A percentile compares a stretch with the other conserved stretches of the same genome.
These are phyloP conservation scores for Nemania sp. DNA, from an alignment of 2,329 filamentous ascomycete species.

Conservation along the genomic window DNA sequence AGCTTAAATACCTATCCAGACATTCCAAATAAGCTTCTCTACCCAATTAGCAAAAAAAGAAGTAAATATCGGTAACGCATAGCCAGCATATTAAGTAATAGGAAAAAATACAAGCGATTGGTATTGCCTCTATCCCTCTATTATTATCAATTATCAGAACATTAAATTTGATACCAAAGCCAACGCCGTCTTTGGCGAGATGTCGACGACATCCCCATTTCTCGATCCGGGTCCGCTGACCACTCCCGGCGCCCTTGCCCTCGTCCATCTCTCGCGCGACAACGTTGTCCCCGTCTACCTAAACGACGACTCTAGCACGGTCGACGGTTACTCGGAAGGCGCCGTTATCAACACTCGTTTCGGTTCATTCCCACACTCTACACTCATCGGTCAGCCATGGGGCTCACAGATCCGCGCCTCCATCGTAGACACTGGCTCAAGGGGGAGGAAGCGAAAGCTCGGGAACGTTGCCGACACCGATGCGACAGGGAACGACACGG, in stretches of 20 bases:
- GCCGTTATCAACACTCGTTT: conserved; percentile 92
- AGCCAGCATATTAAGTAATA: not conserved
- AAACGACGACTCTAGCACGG: conserved; percentile 68
- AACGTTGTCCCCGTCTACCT: conserved; percentile 82
- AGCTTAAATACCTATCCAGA: not conserved
- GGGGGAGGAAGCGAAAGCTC: conserved; percentile 76
- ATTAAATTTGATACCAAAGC: not conserved
- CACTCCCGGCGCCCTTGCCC: conserved; percentile 75
- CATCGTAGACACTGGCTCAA: conserved; percentile 89
- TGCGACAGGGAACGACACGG: conserved; percentile 55
- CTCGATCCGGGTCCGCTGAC: conserved; percentile 76
- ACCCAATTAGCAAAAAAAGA: not conserved
- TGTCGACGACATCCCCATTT: conserved; percentile 76
- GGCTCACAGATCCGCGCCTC: conserved; percentile 92
- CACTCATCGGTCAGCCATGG: conserved; percentile 83
- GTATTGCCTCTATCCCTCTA: not conserved
- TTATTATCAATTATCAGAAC: not conserved
- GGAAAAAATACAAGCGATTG: not conserved
- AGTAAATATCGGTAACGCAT: not conserved
- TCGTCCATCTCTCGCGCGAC: conserved; percentile 90
- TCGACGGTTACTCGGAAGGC: conserved; percentile 80
- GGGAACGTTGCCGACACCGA: conserved; percentile 60
- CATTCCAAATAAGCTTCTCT: not conserved
- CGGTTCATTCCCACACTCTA: conserved; percentile 87
- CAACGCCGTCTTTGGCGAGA: conserved; percentile 38